These are phyloP conservation scores for Chenopodium album DNA, from an alignment of 148 eudicot species.

Conservation along the genomic window DNA sequence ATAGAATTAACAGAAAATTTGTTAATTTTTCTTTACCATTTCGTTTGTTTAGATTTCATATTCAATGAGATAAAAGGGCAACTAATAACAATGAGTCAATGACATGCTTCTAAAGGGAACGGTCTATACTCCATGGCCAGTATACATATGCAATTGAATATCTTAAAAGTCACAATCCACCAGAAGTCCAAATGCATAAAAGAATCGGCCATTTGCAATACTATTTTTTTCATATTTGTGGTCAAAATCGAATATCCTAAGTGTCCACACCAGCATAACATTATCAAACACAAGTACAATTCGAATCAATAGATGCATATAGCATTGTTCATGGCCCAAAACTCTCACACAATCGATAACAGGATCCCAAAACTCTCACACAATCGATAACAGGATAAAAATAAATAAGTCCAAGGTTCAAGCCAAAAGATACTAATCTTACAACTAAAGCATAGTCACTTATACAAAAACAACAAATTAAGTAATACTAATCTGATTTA, in stretches of 20 bases:
- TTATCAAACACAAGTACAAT: not conserved
- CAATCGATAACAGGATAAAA: not conserved
- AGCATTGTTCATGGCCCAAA: not conserved
- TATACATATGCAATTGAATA: not conserved
- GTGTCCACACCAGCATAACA: not conserved
- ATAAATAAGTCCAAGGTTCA: not conserved
- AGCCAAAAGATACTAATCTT: not conserved
- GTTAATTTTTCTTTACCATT: not conserved
- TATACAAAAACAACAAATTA: not conserved
- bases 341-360: not conserved
- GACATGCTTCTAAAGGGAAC: not conserved
- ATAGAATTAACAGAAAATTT: not conserved
- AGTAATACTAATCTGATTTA: not conserved
- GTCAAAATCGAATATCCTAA: not conserved
- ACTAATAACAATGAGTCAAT: not conserved
- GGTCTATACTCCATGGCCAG: not conserved
- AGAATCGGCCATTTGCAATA: not conserved
- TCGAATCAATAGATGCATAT: not conserved
- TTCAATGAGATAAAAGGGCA: not conserved
- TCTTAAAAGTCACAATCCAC: not conserved
- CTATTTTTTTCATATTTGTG: not conserved
- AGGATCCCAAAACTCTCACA: not conserved
- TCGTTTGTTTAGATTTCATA: not conserved
- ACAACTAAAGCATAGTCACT: not conserved
- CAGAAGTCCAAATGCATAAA: not conserved